Evolutionary conservation across 2,329 filamentous ascomycete species (phyloP).

Genomic region (Blumeria hordei): DNA sequence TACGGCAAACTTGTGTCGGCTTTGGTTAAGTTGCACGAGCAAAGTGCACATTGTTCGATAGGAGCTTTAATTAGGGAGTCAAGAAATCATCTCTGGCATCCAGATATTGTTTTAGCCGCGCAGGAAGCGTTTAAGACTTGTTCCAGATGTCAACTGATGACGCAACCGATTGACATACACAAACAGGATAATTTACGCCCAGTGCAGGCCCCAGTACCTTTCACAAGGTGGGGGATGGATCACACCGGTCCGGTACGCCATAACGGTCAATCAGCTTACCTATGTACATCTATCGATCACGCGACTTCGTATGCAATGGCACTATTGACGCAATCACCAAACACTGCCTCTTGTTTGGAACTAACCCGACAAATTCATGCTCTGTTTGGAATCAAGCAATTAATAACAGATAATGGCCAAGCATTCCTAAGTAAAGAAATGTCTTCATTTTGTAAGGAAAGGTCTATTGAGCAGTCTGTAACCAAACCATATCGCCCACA

Average conservation of each 20-base stretch:
- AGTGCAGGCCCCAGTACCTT: background rate
- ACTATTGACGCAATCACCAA: background rate
- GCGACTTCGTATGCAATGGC: background rate
- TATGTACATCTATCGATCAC: background rate
- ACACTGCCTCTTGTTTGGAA: background rate
- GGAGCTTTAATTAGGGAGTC: background rate
- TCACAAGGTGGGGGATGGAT: background rate
- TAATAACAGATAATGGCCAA: background rate
- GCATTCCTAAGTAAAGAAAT: background rate
- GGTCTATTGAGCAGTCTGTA: background rate
- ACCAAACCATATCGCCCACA: background rate
- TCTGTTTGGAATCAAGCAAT: background rate
- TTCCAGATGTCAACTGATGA: background rate
- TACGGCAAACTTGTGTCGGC: background rate
- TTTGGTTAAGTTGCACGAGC: background rate
- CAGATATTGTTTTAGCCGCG: background rate
- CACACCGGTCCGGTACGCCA: background rate
- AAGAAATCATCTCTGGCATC: background rate
- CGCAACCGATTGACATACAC: background rate
- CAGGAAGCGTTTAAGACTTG: background rate
- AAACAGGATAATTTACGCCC: background rate
- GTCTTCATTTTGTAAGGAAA: background rate
- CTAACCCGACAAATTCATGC: background rate
- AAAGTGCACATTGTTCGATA: constrained; percentile 1
- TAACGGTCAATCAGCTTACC: background rate